Evolutionary conservation across 1,284 basidiomycete species (phyloP).

Genomic region (Ustilago vetiveriae): DNA sequence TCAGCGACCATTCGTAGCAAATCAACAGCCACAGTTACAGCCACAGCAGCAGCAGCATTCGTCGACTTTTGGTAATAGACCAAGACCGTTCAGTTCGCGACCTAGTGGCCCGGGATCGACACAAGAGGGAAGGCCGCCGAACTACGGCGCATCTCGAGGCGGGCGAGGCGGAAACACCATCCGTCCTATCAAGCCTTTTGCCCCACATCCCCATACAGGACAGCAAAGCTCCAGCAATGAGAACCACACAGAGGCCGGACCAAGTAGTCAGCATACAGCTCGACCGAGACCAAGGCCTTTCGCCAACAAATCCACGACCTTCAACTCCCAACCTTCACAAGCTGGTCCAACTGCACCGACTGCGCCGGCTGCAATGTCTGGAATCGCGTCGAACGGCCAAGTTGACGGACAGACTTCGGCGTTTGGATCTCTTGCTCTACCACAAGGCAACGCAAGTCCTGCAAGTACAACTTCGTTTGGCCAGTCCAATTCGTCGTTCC

Average conservation of each 20-base stretch:
- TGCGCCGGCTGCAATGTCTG: neutral
- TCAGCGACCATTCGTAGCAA: slow-evolving; percentile 6
- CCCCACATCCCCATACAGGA: slow-evolving; percentile 4
- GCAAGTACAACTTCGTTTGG: slow-evolving; percentile 5
- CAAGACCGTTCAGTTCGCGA: slow-evolving; percentile 29
- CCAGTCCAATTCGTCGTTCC: slow-evolving; percentile 12
- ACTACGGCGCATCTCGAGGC: slow-evolving; percentile 9
- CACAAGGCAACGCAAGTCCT: neutral
- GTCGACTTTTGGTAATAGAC: slow-evolving; percentile 25
- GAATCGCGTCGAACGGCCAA: neutral
- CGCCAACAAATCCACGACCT: slow-evolving; percentile 34
- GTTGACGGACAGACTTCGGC: slow-evolving; percentile 1
- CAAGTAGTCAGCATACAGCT: slow-evolving; percentile 9
- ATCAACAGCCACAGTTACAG: slow-evolving; percentile 6
- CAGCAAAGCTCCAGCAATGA: neutral
- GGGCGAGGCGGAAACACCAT: slow-evolving; percentile 26
- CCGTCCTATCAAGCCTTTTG: slow-evolving; percentile 27
- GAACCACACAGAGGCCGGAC: neutral
- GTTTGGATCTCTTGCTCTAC: neutral
- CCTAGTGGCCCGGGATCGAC: slow-evolving; percentile 11
- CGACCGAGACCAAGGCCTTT: slow-evolving; percentile 34
- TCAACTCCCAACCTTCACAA: slow-evolving; percentile 18
- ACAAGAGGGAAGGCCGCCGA: slow-evolving; percentile 25
- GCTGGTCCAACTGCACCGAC: neutral
- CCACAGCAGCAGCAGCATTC: slow-evolving; percentile 9